A percentile compares a stretch with the other conserved stretches of the same genome.
Conservation (phyloP, 2,329 filamentous ascomycete genomes). For the Pseudogymnoascus sp. region DNA sequence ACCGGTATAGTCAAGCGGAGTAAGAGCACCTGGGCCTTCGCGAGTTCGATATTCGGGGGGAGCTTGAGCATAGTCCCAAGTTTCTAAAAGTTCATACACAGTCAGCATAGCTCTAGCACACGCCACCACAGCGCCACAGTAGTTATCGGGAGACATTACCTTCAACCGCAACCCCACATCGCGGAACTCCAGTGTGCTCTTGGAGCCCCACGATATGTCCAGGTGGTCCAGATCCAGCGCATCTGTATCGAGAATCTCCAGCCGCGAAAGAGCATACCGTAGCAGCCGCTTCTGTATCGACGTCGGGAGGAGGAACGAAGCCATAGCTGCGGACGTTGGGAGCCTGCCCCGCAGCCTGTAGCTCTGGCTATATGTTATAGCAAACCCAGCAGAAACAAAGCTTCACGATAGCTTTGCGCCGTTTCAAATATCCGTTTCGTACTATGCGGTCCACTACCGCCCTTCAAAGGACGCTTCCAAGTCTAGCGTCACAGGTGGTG, state of each 20-base stretch:
- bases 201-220: conserved; percentile 72
- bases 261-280: conserved; percentile 71
- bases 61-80: conserved; percentile 66
- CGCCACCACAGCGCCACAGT: background rate
- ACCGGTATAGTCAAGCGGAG: conserved; percentile 78
- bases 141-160: conserved; percentile 34
- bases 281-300: conserved; percentile 84
- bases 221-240: conserved; percentile 78
- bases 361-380: background rate
- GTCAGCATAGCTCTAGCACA: background rate
- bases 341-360: background rate
- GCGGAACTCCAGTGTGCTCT: conserved; percentile 74
- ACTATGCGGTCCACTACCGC: background rate
- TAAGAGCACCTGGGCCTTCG: conserved; percentile 64
- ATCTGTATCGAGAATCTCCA: conserved; percentile 83
- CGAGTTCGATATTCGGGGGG: conserved; percentile 61
- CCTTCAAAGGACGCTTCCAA: conserved; percentile 2
- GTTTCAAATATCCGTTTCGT: conserved; percentile 1
- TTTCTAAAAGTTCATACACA: conserved; percentile 49
- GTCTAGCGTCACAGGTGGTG: conserved; percentile 2
- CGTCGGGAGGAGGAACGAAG: conserved; percentile 33
- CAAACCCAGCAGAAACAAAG: background rate
- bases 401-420: background rate
- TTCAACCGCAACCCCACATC: conserved; percentile 76
- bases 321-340: conserved; percentile 19